Percentiles rank a stretch among this genome's conserved stretches.
These are phyloP conservation scores for Cynanchum wilfordii DNA, from an alignment of 257 asterid species.

Conservation along the genomic window DNA sequence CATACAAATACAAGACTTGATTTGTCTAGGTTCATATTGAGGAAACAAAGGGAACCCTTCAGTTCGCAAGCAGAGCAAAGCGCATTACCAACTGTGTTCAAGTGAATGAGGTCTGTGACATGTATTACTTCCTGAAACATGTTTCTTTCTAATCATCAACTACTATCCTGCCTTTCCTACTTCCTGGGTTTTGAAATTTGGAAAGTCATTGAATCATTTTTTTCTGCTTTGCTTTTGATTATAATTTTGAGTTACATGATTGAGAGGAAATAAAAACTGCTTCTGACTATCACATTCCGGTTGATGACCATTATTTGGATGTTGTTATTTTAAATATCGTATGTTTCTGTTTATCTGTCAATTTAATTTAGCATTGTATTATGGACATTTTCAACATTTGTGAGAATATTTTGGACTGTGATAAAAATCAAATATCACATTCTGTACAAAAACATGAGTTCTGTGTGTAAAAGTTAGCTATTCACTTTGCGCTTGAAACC, in stretches of 20 bases:
- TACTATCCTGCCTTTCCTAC: not conserved
- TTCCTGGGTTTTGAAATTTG: not conserved
- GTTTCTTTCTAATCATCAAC: slow-evolving; percentile 8
- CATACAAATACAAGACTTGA: slow-evolving; percentile 6
- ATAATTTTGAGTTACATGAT: not conserved
- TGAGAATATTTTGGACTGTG: not conserved
- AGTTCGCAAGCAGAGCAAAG: slow-evolving; percentile 97
- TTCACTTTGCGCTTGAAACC: not conserved
- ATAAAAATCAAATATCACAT: too few relatives aligned
- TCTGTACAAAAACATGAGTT: not conserved
- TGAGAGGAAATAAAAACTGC: not conserved
- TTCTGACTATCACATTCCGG: not conserved
- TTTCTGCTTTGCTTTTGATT: not conserved
- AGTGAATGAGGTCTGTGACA: slow-evolving; percentile 79
- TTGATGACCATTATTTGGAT: not conserved
- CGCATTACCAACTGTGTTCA: slow-evolving; percentile 94
- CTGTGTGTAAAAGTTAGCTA: not conserved
- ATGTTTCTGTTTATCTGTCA: not conserved
- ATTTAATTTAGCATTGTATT: not conserved
- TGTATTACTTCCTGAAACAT: slow-evolving; percentile 12
- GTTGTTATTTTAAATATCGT: not conserved
- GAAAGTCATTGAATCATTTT: not conserved
- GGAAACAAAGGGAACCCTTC: slow-evolving; percentile 96
- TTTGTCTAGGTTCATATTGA: slow-evolving; percentile 67
- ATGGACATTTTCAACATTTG: not conserved